These are phyloP conservation scores for Trichophyton rubrum DNA, from an alignment of 2,329 filamentous ascomycete species.

Conservation along the genomic window DNA sequence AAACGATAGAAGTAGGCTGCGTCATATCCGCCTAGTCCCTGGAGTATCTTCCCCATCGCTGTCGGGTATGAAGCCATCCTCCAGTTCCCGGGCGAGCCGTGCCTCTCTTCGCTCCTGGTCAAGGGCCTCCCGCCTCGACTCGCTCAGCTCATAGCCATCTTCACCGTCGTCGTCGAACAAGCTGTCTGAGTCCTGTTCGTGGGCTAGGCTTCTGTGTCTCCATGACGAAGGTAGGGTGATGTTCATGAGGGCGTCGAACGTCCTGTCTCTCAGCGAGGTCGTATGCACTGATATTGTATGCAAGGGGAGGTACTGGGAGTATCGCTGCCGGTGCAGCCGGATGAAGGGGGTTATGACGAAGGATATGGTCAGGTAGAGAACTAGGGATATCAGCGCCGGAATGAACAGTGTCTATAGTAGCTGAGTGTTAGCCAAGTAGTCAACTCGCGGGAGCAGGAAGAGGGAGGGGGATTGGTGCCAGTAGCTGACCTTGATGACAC, in stretches of 20 bases:
- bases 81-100: slow-evolving; percentile 66
- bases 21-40: background rate
- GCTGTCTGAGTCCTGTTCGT: slow-evolving; percentile 41
- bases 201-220: slow-evolving; percentile 33
- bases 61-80: slow-evolving; percentile 62
- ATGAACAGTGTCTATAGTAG: slow-evolving; percentile 51
- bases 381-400: slow-evolving; percentile 57
- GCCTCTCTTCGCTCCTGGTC: slow-evolving; percentile 33
- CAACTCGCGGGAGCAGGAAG: too few species aligned
- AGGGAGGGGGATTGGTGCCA: background rate
- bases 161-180: slow-evolving; percentile 52
- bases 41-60: slow-evolving; percentile 42
- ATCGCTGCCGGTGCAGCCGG: slow-evolving; percentile 56
- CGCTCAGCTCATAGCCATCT: slow-evolving; percentile 43
- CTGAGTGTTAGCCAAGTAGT: background rate
- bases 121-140: slow-evolving; percentile 32
- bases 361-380: slow-evolving; percentile 53
- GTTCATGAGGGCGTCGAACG: slow-evolving; percentile 31
- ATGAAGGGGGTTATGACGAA: slow-evolving; percentile 56
- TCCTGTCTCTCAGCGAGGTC: slow-evolving; percentile 41
- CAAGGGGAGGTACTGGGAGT: slow-evolving; percentile 61
- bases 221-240: slow-evolving; percentile 33
- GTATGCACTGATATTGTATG: slow-evolving; percentile 42
- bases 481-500: background rate
- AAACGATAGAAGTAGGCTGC: background rate